phyloP scores from a whole-genome alignment of 148 eudicot genomes.

The Silene latifolia region DNA sequence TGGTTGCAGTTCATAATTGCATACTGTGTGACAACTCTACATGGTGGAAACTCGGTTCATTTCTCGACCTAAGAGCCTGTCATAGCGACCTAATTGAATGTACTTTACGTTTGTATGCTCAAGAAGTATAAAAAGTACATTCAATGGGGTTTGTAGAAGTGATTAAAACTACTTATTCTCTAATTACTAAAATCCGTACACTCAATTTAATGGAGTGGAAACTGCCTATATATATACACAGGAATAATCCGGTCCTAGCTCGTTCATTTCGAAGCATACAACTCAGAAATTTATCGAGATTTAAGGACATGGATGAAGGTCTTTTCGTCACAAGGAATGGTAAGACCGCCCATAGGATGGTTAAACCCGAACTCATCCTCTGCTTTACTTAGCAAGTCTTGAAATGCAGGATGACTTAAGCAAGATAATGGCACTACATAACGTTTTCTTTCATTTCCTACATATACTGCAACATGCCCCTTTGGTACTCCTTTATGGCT shows the following conservation, averaged over 20 bases:
- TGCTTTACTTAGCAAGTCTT: constrained; percentile 33
- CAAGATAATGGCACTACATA: constrained; percentile 46
- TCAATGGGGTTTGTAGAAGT: too few relatives aligned
- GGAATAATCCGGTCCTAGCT: too few relatives aligned
- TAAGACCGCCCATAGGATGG: constrained; percentile 65
- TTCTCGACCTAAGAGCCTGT: too few relatives aligned
- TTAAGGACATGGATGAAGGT: constrained; percentile 22
- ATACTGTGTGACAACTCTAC: too few relatives aligned
- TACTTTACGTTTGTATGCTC: too few relatives aligned
- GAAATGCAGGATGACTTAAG: constrained; percentile 55
- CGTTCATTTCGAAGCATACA: too few relatives aligned
- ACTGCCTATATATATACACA: constrained; percentile 8
- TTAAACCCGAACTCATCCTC: constrained; percentile 59
- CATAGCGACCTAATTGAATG: too few relatives aligned
- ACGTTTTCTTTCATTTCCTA: constrained; percentile 44
- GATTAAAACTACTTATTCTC: not conserved
- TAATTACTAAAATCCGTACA: constrained; percentile 10
- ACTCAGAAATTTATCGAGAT: not conserved
- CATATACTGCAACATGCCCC: constrained; percentile 56
- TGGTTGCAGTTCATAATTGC: not conserved
- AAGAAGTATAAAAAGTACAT: too few relatives aligned
- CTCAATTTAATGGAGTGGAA: constrained; percentile 18
- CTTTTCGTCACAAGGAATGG: constrained; percentile 46
- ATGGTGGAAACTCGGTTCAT: too few relatives aligned
- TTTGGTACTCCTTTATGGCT: constrained; percentile 38